Base-by-base conservation (phyloP, 2,329 filamentous ascomycete species). In the Torrubiella hemipterigena region DNA sequence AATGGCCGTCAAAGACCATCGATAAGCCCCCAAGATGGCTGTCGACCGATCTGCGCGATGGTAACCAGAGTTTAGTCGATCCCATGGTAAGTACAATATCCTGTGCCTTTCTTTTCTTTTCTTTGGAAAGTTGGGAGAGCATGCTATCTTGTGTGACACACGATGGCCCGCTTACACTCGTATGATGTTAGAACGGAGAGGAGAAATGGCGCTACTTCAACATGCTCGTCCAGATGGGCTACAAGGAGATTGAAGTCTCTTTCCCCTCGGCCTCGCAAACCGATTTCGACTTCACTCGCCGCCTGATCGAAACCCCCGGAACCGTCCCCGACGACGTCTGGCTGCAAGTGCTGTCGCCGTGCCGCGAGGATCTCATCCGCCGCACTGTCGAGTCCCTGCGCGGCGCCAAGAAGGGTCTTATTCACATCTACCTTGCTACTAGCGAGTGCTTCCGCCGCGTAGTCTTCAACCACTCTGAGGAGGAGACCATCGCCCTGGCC, bases 241-340 rank as follows among this genome's bases (percentile, higher is more conserved):
- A 93, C 69, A 96, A 95, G 62, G 89, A 96, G 61, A 95, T 96
- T 42, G 89, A 96, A 54, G 81, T 95, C 14, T 91, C 87, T 5
- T 96, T 94, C 60, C 89, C 89, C 30, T 93, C 86, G 1, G 86
- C 89, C 11, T 94, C 86, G 23, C 81, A 93, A 52, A 94, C 82
- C 49, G 91, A 96, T 61, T 96, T 87, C 63, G 84, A 94, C 64
- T 96, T 96, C 52, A 94, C 86, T 24, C 72, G 85, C 43, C 76
- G 79, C 48, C 65, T 96, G 43, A 75, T 95, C 41, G 79, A 93
- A 47, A 93, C 85, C 2, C 82, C 83, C 9, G 84, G 82, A 24
- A 69, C 76, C 11, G 73, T 87, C 7, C 86, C 87, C 32, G 84
- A 91, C 50, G 87, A 95, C 56, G 86, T 95, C 33, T 87, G 72